A percentile compares a stretch with the other conserved stretches of the same genome.
Evolutionary conservation across 2,329 filamentous ascomycete species (phyloP).

Genomic region (Colletotrichum sp.): DNA sequence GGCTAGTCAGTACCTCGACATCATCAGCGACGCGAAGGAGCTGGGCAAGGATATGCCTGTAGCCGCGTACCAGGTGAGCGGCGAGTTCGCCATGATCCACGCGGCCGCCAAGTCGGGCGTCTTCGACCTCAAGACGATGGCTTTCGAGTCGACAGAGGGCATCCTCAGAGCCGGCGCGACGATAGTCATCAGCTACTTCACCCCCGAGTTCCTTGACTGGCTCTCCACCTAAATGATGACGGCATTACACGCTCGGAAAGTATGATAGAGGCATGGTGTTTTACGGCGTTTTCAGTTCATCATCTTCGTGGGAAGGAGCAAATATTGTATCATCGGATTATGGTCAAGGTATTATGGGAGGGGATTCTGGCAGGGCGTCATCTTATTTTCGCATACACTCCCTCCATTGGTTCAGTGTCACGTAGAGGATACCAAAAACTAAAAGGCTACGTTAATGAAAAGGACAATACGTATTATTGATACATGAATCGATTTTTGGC

Average conservation of each 20-base stretch:
- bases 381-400: not conserved
- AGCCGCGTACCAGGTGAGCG: conserved; percentile 95
- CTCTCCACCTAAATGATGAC: conserved; percentile 50
- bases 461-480: not conserved
- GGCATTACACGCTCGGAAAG: not conserved
- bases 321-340: not conserved
- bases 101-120: conserved; percentile 95
- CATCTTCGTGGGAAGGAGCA: not conserved
- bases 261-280: conserved; percentile 12
- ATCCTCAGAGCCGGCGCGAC: conserved; percentile 92
- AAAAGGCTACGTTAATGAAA: not conserved
- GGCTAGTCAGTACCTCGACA: conserved; percentile 93
- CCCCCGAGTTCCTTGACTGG: conserved; percentile 78
- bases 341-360: not conserved
- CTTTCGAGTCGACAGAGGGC: conserved; percentile 91
- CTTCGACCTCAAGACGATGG: conserved; percentile 94
- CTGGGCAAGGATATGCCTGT: conserved; percentile 90
- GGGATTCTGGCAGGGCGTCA: not conserved
- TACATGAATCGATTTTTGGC: not conserved
- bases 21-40: conserved; percentile 97
- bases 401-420: not conserved
- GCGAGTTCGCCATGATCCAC: conserved; percentile 98
- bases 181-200: conserved; percentile 94
- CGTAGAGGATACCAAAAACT: conserved; percentile 6
- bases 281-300: not conserved